Evolutionary conservation across 345 rosid genomes (phyloP).

Genomic region (Theobroma cacao): DNA sequence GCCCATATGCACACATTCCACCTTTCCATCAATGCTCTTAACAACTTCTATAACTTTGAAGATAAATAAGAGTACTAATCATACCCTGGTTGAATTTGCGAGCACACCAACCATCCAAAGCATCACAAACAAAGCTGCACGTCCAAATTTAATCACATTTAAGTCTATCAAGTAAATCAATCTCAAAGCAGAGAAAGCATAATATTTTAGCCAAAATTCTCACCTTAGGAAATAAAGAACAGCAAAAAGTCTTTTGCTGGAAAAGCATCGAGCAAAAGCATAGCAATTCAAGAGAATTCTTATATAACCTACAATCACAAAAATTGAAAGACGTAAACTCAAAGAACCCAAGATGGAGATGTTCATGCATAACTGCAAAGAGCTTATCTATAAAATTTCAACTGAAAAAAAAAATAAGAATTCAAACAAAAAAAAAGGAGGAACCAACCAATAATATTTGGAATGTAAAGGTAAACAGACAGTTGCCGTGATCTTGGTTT

Average conservation of each 20-base stretch:
- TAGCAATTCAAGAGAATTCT: slow-evolving; percentile 73
- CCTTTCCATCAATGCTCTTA: not conserved
- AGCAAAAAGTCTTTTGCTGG: slow-evolving; percentile 76
- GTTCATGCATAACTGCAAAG: not conserved
- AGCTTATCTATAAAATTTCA: too few relatives aligned
- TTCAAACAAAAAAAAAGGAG: not conserved
- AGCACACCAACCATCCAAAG: slow-evolving; percentile 93
- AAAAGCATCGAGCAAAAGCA: slow-evolving; percentile 80
- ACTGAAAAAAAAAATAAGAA: not conserved
- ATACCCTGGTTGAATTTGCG: slow-evolving; percentile 94
- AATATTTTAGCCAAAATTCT: not conserved
- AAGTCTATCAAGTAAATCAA: not conserved
- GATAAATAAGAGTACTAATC: not conserved
- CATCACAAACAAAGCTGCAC: slow-evolving; percentile 92
- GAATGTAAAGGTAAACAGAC: slow-evolving; percentile 78
- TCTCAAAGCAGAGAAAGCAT: not conserved
- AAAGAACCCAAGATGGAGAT: slow-evolving; percentile 10
- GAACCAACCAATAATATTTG: slow-evolving; percentile 81
- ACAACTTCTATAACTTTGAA: not conserved
- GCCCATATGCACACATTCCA: slow-evolving; percentile 3
- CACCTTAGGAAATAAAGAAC: slow-evolving; percentile 74
- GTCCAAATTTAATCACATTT: slow-evolving; percentile 6
- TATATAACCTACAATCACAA: slow-evolving; percentile 53
- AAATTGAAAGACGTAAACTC: not conserved
- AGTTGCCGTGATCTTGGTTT: slow-evolving; percentile 49